These are phyloP conservation scores for Chimonanthus salicifolius DNA, from an alignment of 164 flowering plant species.

Conservation along the genomic window DNA sequence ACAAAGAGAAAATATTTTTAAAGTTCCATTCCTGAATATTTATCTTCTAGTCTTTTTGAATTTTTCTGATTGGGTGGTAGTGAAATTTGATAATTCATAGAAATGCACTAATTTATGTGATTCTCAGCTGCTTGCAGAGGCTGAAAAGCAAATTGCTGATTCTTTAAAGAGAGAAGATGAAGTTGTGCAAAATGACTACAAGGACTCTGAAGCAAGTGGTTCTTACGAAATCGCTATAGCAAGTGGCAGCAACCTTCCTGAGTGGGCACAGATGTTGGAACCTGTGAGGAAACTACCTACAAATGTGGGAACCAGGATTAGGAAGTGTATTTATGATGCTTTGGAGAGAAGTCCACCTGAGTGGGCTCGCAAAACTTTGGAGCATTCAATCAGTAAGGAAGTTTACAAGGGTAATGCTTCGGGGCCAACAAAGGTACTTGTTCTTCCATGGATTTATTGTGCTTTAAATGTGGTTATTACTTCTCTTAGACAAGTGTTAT, in stretches of 20 bases:
- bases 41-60: not conserved
- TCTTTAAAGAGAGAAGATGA: conserved; percentile 42
- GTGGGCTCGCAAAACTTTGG: conserved; percentile 82
- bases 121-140: conserved; percentile 95
- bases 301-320: conserved; percentile 93
- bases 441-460: not conserved
- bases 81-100: not conserved
- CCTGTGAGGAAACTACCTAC: conserved; percentile 96
- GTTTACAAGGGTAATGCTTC: conserved; percentile 99
- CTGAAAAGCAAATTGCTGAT: conserved; percentile 65
- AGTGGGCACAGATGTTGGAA: conserved; percentile 79
- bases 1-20: no score
- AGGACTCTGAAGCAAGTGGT: conserved; percentile 35
- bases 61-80: not conserved
- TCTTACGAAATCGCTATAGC: conserved; percentile 24
- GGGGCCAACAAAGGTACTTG: conserved; percentile 94
- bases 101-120: conserved; percentile 26
- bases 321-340: conserved; percentile 90
- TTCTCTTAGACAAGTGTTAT: not conserved
- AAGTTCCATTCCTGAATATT: not conserved
- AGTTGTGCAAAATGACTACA: conserved; percentile 34
- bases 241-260: conserved; percentile 47
- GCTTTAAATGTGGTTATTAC: not conserved
- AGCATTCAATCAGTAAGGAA: conserved; percentile 90
- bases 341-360: conserved; percentile 75